These are phyloP conservation scores for Talinum fruticosum DNA, from an alignment of 148 eudicot species.

Conservation along the genomic window DNA sequence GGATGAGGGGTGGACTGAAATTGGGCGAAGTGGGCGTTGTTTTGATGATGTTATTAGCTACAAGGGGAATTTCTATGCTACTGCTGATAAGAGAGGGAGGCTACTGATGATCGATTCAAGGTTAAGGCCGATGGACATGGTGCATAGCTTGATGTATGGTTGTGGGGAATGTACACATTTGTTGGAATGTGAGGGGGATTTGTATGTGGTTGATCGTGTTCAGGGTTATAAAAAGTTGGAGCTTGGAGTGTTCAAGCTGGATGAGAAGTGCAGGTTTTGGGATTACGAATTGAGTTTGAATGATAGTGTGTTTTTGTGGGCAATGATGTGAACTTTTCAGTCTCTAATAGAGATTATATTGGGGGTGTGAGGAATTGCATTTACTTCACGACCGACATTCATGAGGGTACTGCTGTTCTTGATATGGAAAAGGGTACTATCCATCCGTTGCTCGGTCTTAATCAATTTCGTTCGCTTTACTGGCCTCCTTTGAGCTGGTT, in stretches of 20 bases:
- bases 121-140: slow-evolving; percentile 12
- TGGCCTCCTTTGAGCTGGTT: slow-evolving; percentile 8
- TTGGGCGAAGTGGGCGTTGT: not conserved
- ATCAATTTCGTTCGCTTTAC: not conserved
- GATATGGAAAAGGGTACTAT: slow-evolving; percentile 5
- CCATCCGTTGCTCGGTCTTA: not conserved
- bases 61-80: slow-evolving; percentile 25
- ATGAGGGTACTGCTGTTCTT: slow-evolving; percentile 6
- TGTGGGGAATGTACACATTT: not conserved
- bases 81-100: slow-evolving; percentile 20
- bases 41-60: slow-evolving; percentile 20
- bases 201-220: slow-evolving; percentile 20
- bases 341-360: not conserved
- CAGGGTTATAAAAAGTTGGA: not conserved
- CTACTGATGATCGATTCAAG: slow-evolving; percentile 22
- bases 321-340: slow-evolving; percentile 1
- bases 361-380: slow-evolving; percentile 12
- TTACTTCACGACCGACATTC: not conserved
- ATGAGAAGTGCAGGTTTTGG: slow-evolving; percentile 31
- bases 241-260: slow-evolving; percentile 26
- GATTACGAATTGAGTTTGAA: slow-evolving; percentile 24
- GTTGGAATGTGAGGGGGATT: slow-evolving; percentile 20
- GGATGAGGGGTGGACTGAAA: slow-evolving; percentile 12
- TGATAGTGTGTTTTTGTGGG: slow-evolving; percentile 5
- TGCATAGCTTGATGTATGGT: slow-evolving; percentile 20